Base-by-base conservation (phyloP, 2,329 filamentous ascomycete genomes). In the Colletotrichum lentis region DNA sequence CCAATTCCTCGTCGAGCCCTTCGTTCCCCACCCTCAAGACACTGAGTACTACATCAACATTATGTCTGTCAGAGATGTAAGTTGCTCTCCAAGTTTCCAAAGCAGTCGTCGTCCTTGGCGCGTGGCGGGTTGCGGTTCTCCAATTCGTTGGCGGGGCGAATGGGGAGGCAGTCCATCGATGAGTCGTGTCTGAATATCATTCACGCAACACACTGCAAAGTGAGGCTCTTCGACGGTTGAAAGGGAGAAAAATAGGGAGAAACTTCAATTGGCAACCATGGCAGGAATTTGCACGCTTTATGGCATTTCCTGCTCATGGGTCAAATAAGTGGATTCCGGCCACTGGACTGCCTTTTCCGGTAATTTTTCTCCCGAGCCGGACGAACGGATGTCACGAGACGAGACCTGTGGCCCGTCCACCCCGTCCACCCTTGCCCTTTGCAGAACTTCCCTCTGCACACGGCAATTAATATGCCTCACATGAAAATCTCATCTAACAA, bases 1-100 rank as follows among this genome's bases (percentile, higher is more conserved):
- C 80, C 92, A 96, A 77, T 99, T 99, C 88, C 87, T 99, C 73
- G 94, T 99, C 74, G 96, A 99, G 89, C 96, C 96, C 60, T 98
- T 99, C 78, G 94, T 98, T 71, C 96, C 95, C 77, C 96, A 99
- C 83, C 91, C 94, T 72, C 88, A 94, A 76, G 91, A 94, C 80
- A 97, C 95, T 72, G 96, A 99, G 84, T 98, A 98, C 86, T 99
- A 99, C 85, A 97, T 99, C 86, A 97, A 97, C 90, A 99, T 99
- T 86, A 96, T 97, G 89, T 98, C 96, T 72, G 94, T 97, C 78
- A 92, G 96, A 86, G 96, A 98, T 90, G 96, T 98, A 90, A 90
- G 94, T 90, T 66, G 60, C 64, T 47, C 64, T 49, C 53, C 64
- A 73, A 71, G 73, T 74, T 72, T 70, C 46, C 41, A 58, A 62